Percentiles rank a stretch among this genome's conserved stretches.
These are phyloP conservation scores for Podospora australis DNA, from an alignment of 495 filamentous ascomycete genomes.

Conservation along the genomic window DNA sequence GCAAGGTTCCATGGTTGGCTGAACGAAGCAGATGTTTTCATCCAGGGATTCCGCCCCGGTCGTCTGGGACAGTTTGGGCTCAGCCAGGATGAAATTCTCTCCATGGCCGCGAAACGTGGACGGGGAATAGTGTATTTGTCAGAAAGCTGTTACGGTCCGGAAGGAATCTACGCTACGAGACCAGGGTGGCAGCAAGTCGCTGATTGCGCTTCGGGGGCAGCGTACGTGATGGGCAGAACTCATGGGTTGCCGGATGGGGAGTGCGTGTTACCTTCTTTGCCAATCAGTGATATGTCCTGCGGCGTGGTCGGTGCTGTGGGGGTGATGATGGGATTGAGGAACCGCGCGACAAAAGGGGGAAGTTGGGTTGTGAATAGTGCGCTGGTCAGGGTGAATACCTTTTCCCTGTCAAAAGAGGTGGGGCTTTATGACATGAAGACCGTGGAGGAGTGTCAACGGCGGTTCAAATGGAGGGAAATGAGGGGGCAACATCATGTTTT, in stretches of 20 bases:
- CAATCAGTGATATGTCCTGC: slow-evolving; percentile 28
- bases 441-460: slow-evolving; percentile 13
- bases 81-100: slow-evolving; percentile 38
- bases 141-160: slow-evolving; percentile 54
- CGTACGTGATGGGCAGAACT: slow-evolving; percentile 17
- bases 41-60: slow-evolving; percentile 51
- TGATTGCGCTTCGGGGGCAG: slow-evolving; percentile 25
- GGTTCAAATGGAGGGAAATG: slow-evolving; percentile 20
- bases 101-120: slow-evolving; percentile 41
- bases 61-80: slow-evolving; percentile 49
- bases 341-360: slow-evolving; percentile 18
- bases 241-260: slow-evolving; percentile 15
- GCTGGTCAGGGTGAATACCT: slow-evolving; percentile 14
- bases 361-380: slow-evolving; percentile 15
- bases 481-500: slow-evolving; percentile 17
- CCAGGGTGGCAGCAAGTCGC: slow-evolving; percentile 43
- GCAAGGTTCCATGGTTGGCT: slow-evolving; percentile 45
- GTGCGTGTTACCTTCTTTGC: slow-evolving; percentile 27
- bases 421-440: slow-evolving; percentile 18
- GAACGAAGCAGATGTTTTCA: slow-evolving; percentile 43
- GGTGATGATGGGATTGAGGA: slow-evolving; percentile 17
- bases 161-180: slow-evolving; percentile 31
- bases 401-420: slow-evolving; percentile 13
- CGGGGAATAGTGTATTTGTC: slow-evolving; percentile 53
- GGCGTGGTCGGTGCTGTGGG: slow-evolving; percentile 19